These are phyloP conservation scores for Gossypioides kirkii DNA, from an alignment of 345 rosid species.

Conservation along the genomic window DNA sequence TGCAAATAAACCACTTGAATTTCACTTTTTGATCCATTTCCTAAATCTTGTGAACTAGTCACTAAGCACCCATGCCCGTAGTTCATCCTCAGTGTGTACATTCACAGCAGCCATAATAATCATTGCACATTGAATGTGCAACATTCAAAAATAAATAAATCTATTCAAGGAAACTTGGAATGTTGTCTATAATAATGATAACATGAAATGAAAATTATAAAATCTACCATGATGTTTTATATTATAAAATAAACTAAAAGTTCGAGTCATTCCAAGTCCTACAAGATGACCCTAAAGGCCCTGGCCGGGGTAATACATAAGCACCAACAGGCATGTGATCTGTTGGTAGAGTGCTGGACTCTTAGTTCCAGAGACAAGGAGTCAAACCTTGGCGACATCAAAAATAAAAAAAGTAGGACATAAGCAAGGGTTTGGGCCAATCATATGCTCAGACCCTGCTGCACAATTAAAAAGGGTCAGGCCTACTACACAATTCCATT, in stretches of 20 bases:
- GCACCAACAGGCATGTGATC: no score
- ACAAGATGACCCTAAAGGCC: background rate
- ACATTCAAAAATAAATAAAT: background rate
- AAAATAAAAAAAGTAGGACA: no score
- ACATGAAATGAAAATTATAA: background rate
- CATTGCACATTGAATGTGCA: background rate
- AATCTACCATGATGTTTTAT: background rate
- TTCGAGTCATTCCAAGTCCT: background rate
- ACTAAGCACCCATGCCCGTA: background rate
- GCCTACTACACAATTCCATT: background rate
- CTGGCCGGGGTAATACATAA: no score
- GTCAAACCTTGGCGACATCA: no score
- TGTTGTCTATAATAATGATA: background rate
- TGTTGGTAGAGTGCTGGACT: no score
- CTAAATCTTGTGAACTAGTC: background rate
- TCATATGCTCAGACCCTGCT: background rate
- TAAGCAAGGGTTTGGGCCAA: background rate
- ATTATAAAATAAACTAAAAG: background rate
- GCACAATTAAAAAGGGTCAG: background rate
- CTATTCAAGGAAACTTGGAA: background rate
- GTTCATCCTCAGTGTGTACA: background rate
- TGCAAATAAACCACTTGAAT: constrained; percentile 25
- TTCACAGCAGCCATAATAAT: background rate
- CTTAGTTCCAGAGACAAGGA: no score
- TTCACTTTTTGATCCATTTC: background rate